A percentile compares a stretch with the other conserved stretches of the same genome.
These are phyloP conservation scores for Zygosaccharomyces rouxii DNA, from an alignment of 805 yeast genomes.

Conservation along the genomic window DNA sequence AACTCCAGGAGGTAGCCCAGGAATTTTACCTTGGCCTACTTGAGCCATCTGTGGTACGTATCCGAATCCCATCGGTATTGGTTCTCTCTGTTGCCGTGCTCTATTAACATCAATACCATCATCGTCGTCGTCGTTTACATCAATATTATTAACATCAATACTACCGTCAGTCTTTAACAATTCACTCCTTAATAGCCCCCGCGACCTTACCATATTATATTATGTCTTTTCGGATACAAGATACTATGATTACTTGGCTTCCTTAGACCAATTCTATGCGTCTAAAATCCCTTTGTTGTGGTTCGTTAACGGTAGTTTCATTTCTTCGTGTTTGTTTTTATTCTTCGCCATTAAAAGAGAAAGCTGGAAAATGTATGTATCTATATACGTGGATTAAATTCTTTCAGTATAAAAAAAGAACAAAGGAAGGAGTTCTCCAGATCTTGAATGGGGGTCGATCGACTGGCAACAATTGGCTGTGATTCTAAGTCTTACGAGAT, in stretches of 20 bases:
- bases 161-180: slow-evolving; percentile 39
- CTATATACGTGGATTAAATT: slow-evolving; percentile 11
- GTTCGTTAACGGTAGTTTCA: neutral
- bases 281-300: neutral
- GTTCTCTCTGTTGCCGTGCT: neutral
- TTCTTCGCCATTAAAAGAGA: neutral
- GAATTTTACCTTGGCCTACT: neutral
- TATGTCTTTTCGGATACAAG: too few relatives aligned
- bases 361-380: slow-evolving; percentile 10
- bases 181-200: slow-evolving; percentile 32
- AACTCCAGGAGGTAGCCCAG: slow-evolving; percentile 2
- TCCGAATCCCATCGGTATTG: slow-evolving; percentile 5
- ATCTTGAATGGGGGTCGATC: neutral
- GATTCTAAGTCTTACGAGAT: slow-evolving; percentile 2
- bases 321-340: slow-evolving; percentile 3
- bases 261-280: neutral
- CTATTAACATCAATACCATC: neutral
- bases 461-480: too few relatives aligned
- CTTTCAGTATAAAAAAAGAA: slow-evolving; percentile 18
- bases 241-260: neutral
- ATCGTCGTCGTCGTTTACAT: slow-evolving; percentile 41
- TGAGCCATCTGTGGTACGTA: neutral
- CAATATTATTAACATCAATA: slow-evolving; percentile 42
- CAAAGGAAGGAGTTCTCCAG: neutral
- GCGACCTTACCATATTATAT: slow-evolving; percentile 10